Evolutionary conservation across 2,329 filamentous ascomycete species (phyloP).

Genomic region (Fusarium sp.): DNA sequence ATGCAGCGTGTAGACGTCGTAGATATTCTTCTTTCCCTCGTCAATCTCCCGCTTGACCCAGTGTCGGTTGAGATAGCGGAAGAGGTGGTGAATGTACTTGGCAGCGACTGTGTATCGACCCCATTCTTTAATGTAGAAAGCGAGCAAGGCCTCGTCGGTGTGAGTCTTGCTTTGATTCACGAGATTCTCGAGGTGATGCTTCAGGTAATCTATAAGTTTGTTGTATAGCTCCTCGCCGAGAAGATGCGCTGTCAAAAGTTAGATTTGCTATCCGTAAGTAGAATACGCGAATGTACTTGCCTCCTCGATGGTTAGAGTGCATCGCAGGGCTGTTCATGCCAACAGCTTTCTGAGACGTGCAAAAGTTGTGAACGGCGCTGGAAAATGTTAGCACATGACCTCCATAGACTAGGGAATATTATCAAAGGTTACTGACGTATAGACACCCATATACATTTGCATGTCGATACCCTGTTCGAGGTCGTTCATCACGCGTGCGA

Average conservation of each 20-base stretch:
- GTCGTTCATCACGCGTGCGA: slow-evolving; percentile 93
- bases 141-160: slow-evolving; percentile 87
- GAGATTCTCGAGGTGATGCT: slow-evolving; percentile 78
- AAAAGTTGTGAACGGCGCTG: slow-evolving; percentile 97
- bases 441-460: slow-evolving; percentile 96
- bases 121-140: slow-evolving; percentile 98
- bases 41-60: slow-evolving; percentile 99
- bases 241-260: slow-evolving; percentile 76
- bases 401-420: neutral
- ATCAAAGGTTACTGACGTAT: slow-evolving; percentile 72
- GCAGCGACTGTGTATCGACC: slow-evolving; percentile 93
- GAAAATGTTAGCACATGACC: slow-evolving; percentile 51
- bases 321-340: slow-evolving; percentile 62
- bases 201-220: slow-evolving; percentile 88
- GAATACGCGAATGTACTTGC: slow-evolving; percentile 55
- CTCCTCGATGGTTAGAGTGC: slow-evolving; percentile 67
- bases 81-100: slow-evolving; percentile 97
- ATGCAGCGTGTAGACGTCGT: slow-evolving; percentile 97
- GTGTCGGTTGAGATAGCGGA: slow-evolving; percentile 95
- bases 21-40: slow-evolving; percentile 97
- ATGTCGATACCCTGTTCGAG: slow-evolving; percentile 94
- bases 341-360: slow-evolving; percentile 95
- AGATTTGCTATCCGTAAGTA: slow-evolving; percentile 14
- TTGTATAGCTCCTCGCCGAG: slow-evolving; percentile 96
- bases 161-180: slow-evolving; percentile 80